Percentiles rank a stretch among this genome's conserved stretches.
Evolutionary conservation across 108 stramenopile species (phyloP).

Genomic region (Cyclotella choctawhatcheeana): DNA sequence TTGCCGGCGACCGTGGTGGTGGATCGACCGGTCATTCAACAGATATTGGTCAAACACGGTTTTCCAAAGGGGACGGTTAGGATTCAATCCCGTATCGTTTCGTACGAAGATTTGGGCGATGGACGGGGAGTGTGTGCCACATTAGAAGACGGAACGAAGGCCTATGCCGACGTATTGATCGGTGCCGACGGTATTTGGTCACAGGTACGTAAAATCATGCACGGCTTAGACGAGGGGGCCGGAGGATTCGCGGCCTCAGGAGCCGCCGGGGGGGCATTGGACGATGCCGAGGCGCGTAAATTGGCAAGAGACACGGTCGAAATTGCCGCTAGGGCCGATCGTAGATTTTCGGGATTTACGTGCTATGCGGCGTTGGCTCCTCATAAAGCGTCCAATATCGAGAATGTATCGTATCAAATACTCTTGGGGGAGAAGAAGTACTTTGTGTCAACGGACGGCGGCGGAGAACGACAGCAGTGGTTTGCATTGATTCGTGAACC

Average conservation of each 20-base stretch:
- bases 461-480: slow-evolving; percentile 98
- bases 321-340: slow-evolving; percentile 79
- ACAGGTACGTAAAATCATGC: slow-evolving; percentile 77
- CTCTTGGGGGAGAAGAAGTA: slow-evolving; percentile 92
- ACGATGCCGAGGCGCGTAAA: slow-evolving; percentile 84
- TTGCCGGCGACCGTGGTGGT: slow-evolving; percentile 95
- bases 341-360: slow-evolving; percentile 88
- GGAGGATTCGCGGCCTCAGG: slow-evolving; percentile 89
- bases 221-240: slow-evolving; percentile 83
- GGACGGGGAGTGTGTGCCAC: slow-evolving; percentile 73
- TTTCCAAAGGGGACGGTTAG: slow-evolving; percentile 89
- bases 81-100: slow-evolving; percentile 80
- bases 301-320: slow-evolving; percentile 79
- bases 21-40: slow-evolving; percentile 97
- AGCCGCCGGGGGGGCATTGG: slow-evolving; percentile 88
- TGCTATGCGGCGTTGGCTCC: slow-evolving; percentile 89
- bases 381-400: slow-evolving; percentile 88
- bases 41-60: slow-evolving; percentile 90
- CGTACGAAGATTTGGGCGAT: slow-evolving; percentile 76
- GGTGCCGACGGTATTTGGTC: slow-evolving; percentile 98
- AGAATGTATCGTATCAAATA: slow-evolving; percentile 92
- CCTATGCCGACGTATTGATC: slow-evolving; percentile 91
- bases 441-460: slow-evolving; percentile 96
- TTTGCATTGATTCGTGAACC: slow-evolving; percentile 93
- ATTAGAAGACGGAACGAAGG: slow-evolving; percentile 89